Base-by-base conservation (phyloP, 169 alveolate species). In the Prorocentrum cordatum region DNA sequence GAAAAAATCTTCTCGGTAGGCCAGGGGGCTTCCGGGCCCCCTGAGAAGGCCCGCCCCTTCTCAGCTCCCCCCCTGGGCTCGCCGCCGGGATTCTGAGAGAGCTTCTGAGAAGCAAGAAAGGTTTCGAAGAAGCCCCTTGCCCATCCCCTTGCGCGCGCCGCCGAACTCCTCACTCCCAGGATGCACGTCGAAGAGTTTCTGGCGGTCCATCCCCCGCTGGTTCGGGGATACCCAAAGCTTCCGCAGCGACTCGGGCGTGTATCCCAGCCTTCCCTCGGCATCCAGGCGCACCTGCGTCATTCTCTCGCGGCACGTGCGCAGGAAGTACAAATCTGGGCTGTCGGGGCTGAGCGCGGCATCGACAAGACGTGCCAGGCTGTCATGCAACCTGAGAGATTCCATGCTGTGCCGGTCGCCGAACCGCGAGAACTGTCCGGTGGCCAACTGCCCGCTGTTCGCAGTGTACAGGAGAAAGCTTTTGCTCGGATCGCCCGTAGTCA, bases 381-480 rank as follows among this genome's bases (percentile, higher is more conserved):
- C 86, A 39, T 75, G 22, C 72, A 54, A n/a, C 29, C 47, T 36
- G 61, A 75, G 35, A 71, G 86, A 75, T 71, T 75, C 64, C 86
- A 54, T 47, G 54, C 9, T 26, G 54, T 75, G 86, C 27, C 71
- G 86, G 18, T 75, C 86, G 29, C 86, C 86, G 59, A 54, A 18
- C 0, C 86, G 71, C 2, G 72, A 35, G 42, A 75, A 38, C 22
- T 70, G 39, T 70, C 86, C 86, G 4, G 72, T 32, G 29, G 86
- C 86, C 61, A 47, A 33, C 20, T 47, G 54, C 1, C 86, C 86
- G 26, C 86, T 58, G 59, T 75, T 58, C 59, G 72, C 31, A 59
- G 86, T 75, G 72, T 75, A 75, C 59, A 50, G 54, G 27, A 75
- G 59, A 33, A 75, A 6, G 39, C 59, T 3, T 33, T n/a, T 14